Evolutionary conservation across 2,329 filamentous ascomycete genomes (phyloP), one percentile per base, ranked within the genome.

Genomic region (Pseudogymnoascus sp.): DNA sequence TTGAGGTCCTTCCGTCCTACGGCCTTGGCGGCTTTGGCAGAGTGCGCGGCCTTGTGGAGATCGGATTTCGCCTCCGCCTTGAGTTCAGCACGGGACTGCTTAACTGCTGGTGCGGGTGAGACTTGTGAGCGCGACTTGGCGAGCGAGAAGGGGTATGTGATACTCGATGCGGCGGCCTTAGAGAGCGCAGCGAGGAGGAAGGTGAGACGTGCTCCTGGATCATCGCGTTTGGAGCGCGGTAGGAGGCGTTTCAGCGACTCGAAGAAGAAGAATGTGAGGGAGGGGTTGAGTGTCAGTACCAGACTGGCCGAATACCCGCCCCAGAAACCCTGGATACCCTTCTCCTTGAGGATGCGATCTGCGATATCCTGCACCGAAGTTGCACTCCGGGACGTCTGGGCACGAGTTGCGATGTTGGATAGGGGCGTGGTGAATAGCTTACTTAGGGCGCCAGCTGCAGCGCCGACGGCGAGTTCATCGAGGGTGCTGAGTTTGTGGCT

Each of bases 81-180:
- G 65, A 73, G 67, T 64, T 73, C 64, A 25, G 66, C 67, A 53
- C 59, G 73, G 67, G 67, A 71, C 68, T 44, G 64, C 31, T 73
- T 65, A 25, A 70, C 63, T 14, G 75, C 73, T 62, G 75, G 74
- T 46, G 72, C 75, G 25, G 73, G 74, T 1, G 82, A 81, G 23
- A 89, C 83, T 73, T 96, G 91, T 2, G 90, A 82, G 25, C 90
- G 82, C 1, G 90, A 85, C 76, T 93, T 93, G n/a, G 90, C 91
- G 31, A 92, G 85, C 63, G 90, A 89, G 73, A 96, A 88, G 0
- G 93, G 93, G 72, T 96, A 96, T 0, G 90, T 96, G 64, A 92
- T 77, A 0, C 85, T 82, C 6, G 87, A 90, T 0, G 91, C 91
- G 23, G 88, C 78, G 0, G 87, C 87, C 76, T 96, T 96, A 75